Base-by-base conservation (phyloP, 768 basidiomycete genomes). In the Boletus rex-veris region DNA sequence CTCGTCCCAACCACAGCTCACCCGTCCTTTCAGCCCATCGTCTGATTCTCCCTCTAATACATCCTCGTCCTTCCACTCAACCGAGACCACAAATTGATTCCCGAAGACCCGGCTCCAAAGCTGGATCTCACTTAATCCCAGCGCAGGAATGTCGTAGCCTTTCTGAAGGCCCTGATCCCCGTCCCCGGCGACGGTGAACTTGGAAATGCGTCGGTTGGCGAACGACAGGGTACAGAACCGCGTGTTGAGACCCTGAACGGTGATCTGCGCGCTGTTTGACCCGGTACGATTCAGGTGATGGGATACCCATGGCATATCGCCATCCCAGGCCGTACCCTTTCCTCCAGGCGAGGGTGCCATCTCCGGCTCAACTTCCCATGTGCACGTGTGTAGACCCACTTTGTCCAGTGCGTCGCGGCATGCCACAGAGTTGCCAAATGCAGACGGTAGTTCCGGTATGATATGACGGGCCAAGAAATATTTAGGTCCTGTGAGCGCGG, bases 1-100 rank as follows among this genome's bases (percentile, higher is more conserved):
- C 62, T 89, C 86, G n/a, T 76, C 79, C 82, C 85, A 88, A 50
- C 80, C 79, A 55, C 85, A 86, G 16, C 78, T 80, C 19, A 83
- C 75, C 4, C 76, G 74, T 28, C 83, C 87, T 26, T 60, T 42
- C 2, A 64, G 37, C 1, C 10, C 41, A 1, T 60, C 61, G 2
- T 64, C 65, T 33, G 19, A 57, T 1, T 64, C 63, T 36, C 19
- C 43, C 3, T 36, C 62, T 8, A 5, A 16, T 52, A 28, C 36
- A 59, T 50, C 52, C 51, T 21, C 49, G 15, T 57, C 55, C 35
- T 74, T 67, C 79, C 81, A 84, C 24, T 77, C 74, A 16, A 86
- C 70, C 52, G 79, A 74, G 35, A 85, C 81, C 30, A 70, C 73
- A 50, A 84, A 83, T 54, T 64, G 70, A 52, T 73, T 75, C 31